These are phyloP conservation scores for Westerdykella aurantiaca DNA, from an alignment of 2,329 filamentous ascomycete species.

Conservation along the genomic window DNA sequence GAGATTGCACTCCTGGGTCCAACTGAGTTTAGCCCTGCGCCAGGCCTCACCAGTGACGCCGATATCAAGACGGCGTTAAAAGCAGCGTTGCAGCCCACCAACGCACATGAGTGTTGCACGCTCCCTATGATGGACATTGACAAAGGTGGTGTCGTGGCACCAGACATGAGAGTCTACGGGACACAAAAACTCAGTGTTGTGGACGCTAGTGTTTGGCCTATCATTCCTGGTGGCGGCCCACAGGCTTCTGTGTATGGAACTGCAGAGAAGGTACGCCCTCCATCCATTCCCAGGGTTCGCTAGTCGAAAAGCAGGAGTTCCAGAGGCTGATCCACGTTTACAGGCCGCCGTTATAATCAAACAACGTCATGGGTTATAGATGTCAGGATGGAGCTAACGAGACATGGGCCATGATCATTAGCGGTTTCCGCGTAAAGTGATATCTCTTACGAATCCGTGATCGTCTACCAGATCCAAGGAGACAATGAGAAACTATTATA, in stretches of 20 bases:
- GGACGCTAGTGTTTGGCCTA: constrained; percentile 20
- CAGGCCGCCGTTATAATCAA: constrained; percentile 4
- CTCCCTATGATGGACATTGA: constrained; percentile 13
- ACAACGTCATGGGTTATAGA: constrained; percentile 1
- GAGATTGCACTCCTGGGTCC: constrained; percentile 28
- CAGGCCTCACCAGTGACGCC: constrained; percentile 8
- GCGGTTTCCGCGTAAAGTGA: too few species aligned
- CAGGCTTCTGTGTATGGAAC: constrained; percentile 15
- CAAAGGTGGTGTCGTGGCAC: constrained; percentile 17
- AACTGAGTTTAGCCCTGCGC: constrained; percentile 23
- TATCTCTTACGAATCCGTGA: too few species aligned
- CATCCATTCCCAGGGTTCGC: constrained; percentile 6
- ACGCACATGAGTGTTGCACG: constrained; percentile 21
- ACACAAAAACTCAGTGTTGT: constrained; percentile 16
- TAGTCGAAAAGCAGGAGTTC: background rate
- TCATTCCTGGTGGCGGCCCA: constrained; percentile 10
- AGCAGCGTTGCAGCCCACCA: constrained; percentile 6
- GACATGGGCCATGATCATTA: too few species aligned
- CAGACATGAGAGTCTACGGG: constrained; percentile 15
- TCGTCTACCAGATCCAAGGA: too few species aligned
- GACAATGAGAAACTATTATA: too few species aligned
- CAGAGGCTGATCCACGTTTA: background rate
- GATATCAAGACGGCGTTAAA: constrained; percentile 9
- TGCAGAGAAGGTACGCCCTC: constrained; percentile 15
- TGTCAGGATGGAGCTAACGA: background rate